Conservation (phyloP, 129 eudicot species). For the Scalesia atractyloides region DNA sequence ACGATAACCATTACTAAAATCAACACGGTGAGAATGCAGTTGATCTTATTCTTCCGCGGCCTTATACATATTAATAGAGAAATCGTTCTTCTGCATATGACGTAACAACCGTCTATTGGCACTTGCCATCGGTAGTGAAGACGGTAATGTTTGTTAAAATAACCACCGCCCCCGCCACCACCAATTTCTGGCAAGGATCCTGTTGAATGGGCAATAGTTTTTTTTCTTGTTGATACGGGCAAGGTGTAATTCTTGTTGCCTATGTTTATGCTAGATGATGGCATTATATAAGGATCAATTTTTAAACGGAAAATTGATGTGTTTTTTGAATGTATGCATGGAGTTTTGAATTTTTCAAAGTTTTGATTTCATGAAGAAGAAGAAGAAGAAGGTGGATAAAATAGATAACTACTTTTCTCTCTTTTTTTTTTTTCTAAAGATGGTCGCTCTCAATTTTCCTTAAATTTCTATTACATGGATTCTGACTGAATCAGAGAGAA, state of each 20-base stretch:
- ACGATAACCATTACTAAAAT: slow-evolving; percentile 35
- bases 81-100: slow-evolving; percentile 3
- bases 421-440: neutral
- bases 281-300: slow-evolving; percentile 3
- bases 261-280: slow-evolving; percentile 22
- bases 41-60: slow-evolving; percentile 31
- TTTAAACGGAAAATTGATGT: neutral
- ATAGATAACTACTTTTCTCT: slow-evolving; percentile 3
- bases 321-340: neutral
- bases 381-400: slow-evolving; percentile 5
- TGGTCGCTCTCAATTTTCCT: slow-evolving; percentile 3
- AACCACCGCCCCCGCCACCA: slow-evolving; percentile 11
- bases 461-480: slow-evolving; percentile 14
- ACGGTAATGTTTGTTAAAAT: neutral
- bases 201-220: slow-evolving; percentile 10
- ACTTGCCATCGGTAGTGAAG: slow-evolving; percentile 18
- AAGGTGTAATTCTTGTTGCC: slow-evolving; percentile 12
- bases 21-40: slow-evolving; percentile 28
- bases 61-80: slow-evolving; percentile 30
- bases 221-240: slow-evolving; percentile 32
- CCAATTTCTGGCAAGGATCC: slow-evolving; percentile 18
- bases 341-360: neutral
- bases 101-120: slow-evolving; percentile 3
- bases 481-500: slow-evolving; percentile 7
- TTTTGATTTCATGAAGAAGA: slow-evolving; percentile 12